Percentiles rank a stretch among this genome's conserved stretches.
Evolutionary conservation across 2,329 filamentous ascomycete genomes (phyloP).

Genomic region (Plenodomus biglobosus): DNA sequence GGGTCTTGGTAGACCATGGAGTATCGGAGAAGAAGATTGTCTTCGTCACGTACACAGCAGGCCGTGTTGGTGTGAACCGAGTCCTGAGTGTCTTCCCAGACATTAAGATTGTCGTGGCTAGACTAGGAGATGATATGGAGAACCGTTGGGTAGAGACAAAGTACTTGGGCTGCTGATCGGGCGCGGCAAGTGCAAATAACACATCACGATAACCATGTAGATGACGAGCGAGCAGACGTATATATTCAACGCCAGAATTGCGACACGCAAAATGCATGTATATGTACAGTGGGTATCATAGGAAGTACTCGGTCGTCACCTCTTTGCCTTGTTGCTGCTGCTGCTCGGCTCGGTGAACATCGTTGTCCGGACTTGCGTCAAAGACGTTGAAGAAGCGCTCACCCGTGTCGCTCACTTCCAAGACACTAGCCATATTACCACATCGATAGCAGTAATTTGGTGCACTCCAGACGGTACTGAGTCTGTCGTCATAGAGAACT

Average conservation of each 20-base stretch:
- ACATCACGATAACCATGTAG: neutral
- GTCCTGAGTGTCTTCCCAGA: conserved; percentile 86
- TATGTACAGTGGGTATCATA: conserved; percentile 51
- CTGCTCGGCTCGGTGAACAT: conserved; percentile 77
- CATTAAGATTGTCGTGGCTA: conserved; percentile 82
- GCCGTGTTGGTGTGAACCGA: conserved; percentile 78
- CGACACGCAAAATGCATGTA: conserved; percentile 14
- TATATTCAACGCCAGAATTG: conserved; percentile 17
- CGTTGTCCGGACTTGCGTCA: conserved; percentile 93
- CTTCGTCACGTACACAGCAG: conserved; percentile 89
- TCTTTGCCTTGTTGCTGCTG: conserved; percentile 75
- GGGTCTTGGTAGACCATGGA: conserved; percentile 92
- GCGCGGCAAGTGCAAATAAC: neutral
- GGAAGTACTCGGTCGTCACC: conserved; percentile 68
- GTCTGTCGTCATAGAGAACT: conserved; percentile 88
- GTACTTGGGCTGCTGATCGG: conserved; percentile 80
- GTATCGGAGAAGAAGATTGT: conserved; percentile 83
- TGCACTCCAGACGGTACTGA: conserved; percentile 93
- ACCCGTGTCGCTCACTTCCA: conserved; percentile 91
- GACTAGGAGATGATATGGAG: conserved; percentile 78
- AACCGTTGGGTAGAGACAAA: conserved; percentile 85
- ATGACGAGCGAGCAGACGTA: neutral
- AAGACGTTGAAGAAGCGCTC: conserved; percentile 98
- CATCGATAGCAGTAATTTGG: conserved; percentile 85
- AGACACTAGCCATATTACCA: conserved; percentile 94